A percentile compares a stretch with the other conserved stretches of the same genome.
Evolutionary conservation across 352 stramenopile genomes (phyloP).

Genomic region (Globisporangium radiosum): DNA sequence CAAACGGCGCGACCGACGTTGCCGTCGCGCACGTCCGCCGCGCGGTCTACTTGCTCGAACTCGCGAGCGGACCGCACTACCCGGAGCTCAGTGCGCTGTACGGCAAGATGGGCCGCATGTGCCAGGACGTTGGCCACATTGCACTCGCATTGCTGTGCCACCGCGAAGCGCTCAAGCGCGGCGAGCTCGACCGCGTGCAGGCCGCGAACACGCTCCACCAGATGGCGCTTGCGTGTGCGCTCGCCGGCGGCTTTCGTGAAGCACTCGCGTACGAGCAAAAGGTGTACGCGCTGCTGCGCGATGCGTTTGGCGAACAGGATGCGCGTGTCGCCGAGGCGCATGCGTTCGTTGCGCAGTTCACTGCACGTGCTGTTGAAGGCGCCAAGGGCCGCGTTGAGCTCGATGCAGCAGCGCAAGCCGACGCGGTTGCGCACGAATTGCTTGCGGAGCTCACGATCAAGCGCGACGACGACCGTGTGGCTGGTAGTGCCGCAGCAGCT

Average conservation of each 20-base stretch:
- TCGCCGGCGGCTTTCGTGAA: conserved; percentile 78
- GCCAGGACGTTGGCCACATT: conserved; percentile 87
- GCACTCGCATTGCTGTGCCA: conserved; percentile 85
- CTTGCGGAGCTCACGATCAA: conserved; percentile 76
- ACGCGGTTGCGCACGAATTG: conserved; percentile 72
- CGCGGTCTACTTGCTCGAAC: conserved; percentile 91
- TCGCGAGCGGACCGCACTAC: conserved; percentile 87
- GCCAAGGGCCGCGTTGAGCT: conserved; percentile 75
- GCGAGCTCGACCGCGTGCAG: conserved; percentile 83
- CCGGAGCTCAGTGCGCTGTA: conserved; percentile 88
- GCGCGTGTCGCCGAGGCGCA: conserved; percentile 70
- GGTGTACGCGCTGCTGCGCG: conserved; percentile 77
- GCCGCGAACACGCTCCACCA: conserved; percentile 84
- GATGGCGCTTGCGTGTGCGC: conserved; percentile 77
- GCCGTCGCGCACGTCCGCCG: conserved; percentile 88
- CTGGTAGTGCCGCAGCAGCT: too few relatives aligned
- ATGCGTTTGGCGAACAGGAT: conserved; percentile 77
- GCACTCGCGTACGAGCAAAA: conserved; percentile 88
- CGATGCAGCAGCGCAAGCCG: conserved; percentile 64
- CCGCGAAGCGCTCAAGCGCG: conserved; percentile 79
- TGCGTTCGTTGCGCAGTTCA: conserved; percentile 85
- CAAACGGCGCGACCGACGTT: conserved; percentile 76
- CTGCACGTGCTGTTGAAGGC: conserved; percentile 81
- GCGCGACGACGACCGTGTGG: conserved; percentile 13
- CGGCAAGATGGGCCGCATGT: conserved; percentile 94